Conservation (phyloP, 2,329 filamentous ascomycete genomes). For the Botrytis galanthina region DNA sequence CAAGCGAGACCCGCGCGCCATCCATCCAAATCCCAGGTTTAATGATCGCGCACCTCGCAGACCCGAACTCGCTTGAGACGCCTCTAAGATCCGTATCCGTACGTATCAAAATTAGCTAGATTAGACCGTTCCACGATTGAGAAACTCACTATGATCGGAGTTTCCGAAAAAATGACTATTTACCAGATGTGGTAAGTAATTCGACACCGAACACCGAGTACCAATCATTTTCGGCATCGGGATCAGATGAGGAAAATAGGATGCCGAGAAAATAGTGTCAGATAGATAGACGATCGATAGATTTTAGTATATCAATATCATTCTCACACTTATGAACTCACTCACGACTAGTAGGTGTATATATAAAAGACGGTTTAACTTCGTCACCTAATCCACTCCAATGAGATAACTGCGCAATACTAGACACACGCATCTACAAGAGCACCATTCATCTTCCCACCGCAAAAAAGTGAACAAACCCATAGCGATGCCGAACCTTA, state of each 20-base stretch:
- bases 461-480: too few species aligned
- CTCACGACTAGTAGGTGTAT: not conserved
- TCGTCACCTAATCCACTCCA: too few species aligned
- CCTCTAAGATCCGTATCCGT: too few species aligned
- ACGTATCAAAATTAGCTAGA: too few species aligned
- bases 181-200: not conserved
- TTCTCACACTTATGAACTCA: not conserved
- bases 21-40: rapidly evolving
- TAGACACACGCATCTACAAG: too few species aligned
- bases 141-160: not conserved
- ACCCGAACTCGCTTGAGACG: too few species aligned
- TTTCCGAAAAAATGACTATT: not conserved
- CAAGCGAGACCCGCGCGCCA: too few species aligned
- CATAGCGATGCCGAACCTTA: too few species aligned
- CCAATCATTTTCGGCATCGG: not conserved
- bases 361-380: not conserved
- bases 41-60: too few species aligned
- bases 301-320: not conserved
- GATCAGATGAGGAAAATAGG: not conserved
- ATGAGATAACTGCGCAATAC: not conserved
- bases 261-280: not conserved
- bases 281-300: not conserved
- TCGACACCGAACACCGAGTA: not conserved
- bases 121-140: too few species aligned
- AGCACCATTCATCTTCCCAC: too few species aligned